Evolutionary conservation across 345 rosid genomes (phyloP), one percentile per base, ranked within the genome.

Genomic region (Rubroshorea leprosula): DNA sequence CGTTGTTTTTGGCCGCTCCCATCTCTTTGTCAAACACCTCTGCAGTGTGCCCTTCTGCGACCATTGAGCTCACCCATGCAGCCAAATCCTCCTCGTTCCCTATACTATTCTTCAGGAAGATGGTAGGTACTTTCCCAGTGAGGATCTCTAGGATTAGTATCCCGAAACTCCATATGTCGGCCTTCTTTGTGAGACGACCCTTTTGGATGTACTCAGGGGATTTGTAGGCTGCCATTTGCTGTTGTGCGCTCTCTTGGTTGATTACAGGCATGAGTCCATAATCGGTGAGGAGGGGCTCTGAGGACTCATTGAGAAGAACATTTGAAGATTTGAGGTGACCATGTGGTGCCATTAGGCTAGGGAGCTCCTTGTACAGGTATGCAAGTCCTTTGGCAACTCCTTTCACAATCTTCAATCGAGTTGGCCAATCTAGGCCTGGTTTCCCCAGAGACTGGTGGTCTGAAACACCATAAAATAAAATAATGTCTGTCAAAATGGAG

Each of bases 311-410:
- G 6, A 93, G 76, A 57, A 93, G 88, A 70, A 93, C 73, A 29
- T 89, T 93, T 0, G 96, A 82, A 22, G 99, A 93, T 73, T 87
- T 93, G 14, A 93, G 76, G 69, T 93, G 99, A 17, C 99, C 99
- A 24, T 93, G 97, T 4, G 97, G 81, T 25, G 88, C 76, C 22
- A 80, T 75, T 25, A 85, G 57, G 68, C 78, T 80, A 3, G 99
- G 91, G 7, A 93, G 71, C 67, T 85, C 94, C 14, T 71, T 71
- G 66, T 75, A 71, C 1, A 93, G 86, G 52, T 85, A 87, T 11
- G 55, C 49, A 23, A 93, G 82, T 3, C 96, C 99, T 62, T 58
- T 83, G 19, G 78, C 80, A 11, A 87, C 84, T 57, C 97, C 99
- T 70, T 85, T 89, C 19, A 80, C 63, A 23, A 93, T 71, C 56